Evolutionary conservation across 805 yeast species (phyloP).

Genomic region (Ogataea glucozyma): DNA sequence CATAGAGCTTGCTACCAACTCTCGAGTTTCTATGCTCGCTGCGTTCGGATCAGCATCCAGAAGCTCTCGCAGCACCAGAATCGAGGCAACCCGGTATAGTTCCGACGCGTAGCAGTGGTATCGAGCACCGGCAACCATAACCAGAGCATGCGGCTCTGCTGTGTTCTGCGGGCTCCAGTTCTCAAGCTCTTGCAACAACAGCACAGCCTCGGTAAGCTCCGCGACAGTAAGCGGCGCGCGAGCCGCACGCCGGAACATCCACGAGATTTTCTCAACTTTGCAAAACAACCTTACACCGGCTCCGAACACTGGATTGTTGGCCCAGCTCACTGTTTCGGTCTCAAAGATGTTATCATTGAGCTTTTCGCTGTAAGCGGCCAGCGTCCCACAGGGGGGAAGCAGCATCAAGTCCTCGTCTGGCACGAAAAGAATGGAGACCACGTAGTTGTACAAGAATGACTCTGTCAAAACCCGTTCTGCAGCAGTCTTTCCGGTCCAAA

Average conservation of each 20-base stretch:
- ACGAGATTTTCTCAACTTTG: constrained; percentile 11
- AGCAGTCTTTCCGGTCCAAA: constrained; percentile 4
- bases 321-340: constrained; percentile 6
- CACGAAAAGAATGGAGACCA: constrained; percentile 11
- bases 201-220: not conserved
- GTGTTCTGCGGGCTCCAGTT: constrained; percentile 1
- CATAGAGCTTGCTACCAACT: constrained; percentile 5
- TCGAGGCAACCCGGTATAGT: constrained; percentile 8
- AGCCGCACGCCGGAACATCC: constrained; percentile 10
- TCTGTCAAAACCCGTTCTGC: constrained; percentile 11
- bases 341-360: constrained; percentile 3
- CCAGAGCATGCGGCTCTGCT: not conserved
- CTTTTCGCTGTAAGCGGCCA: not conserved
- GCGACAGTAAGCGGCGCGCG: not conserved
- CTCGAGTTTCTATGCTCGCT: not conserved
- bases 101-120: constrained; percentile 7
- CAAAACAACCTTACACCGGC: constrained; percentile 10
- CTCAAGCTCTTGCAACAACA: constrained; percentile 1
- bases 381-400: constrained; percentile 9
- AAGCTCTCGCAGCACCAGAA: constrained; percentile 4
- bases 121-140: constrained; percentile 2
- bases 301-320: constrained; percentile 16
- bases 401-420: constrained; percentile 1
- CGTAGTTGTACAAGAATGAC: constrained; percentile 14
- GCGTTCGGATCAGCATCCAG: constrained; percentile 3